Evolutionary conservation across 2,329 filamentous ascomycete genomes (phyloP), one percentile per base, ranked within the genome.

Genomic region (Tolypocladium endophyticum): DNA sequence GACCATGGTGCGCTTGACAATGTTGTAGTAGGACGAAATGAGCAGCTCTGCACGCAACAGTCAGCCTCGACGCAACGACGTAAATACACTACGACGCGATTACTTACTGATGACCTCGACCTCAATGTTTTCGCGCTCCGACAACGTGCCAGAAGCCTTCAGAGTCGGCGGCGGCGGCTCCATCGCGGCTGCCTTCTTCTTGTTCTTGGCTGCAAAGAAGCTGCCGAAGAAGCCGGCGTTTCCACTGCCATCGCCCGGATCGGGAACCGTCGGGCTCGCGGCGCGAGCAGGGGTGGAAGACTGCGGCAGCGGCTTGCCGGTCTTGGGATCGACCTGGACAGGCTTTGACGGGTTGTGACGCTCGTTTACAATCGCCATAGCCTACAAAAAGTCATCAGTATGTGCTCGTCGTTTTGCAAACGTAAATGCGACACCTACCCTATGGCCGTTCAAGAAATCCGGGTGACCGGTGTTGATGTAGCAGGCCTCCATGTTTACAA

Each of bases 111-210:
- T 99, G 63, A 99, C 92, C 77, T 99, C 94, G 55, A 99, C 94
- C 74, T 99, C 94, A 64, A 96, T 90, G 61, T 87, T 87, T 74
- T 99, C 94, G 62, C 94, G 91, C 77, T 99, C 94, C 6, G 90
- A 96, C 45, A 99, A 80, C 33, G 88, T 96, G 50, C 94, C 93
- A 3, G 91, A 96, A 39, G 94, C 94, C 80, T 97, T 99, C 60
- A 99, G 85, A 50, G 86, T 93, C 36, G 94, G 85, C 63, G 94
- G 94, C 45, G 94, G 94, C 18, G 94, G 82, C 73, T 99, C 94
- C 94, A 99, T 99, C 55, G 93, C 92, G n/a, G 94, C 94, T 78
- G 96, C 95, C 87, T 97, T 97, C 85, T 99, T 99, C 87, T 97
- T 99, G 80, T 97, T 99, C 85, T 97, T 99, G 71, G 90, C 92